phyloP scores from a whole-genome alignment of 2,329 filamentous ascomycete species.

The Graphilbum ipis-grandicollis region DNA sequence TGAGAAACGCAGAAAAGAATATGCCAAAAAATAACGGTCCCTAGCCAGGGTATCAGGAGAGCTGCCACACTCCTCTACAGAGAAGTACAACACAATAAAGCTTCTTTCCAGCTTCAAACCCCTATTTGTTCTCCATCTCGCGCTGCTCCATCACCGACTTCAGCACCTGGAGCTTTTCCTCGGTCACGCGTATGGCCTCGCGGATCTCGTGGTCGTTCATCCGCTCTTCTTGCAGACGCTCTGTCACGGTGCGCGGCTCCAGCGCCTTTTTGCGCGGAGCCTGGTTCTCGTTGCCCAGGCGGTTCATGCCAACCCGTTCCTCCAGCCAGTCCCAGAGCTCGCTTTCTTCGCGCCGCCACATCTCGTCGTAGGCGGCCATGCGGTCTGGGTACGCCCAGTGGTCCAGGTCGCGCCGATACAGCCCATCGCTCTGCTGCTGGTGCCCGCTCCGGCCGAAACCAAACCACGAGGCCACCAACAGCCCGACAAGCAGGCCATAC shows the following conservation, averaged over 20 bases:
- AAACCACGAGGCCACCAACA: conserved; percentile 62
- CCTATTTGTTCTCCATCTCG: not conserved
- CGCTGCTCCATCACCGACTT: conserved; percentile 47
- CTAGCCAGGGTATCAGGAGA: too few species aligned
- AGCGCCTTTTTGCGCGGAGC: conserved; percentile 27
- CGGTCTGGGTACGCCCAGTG: conserved; percentile 40
- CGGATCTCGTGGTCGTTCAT: conserved; percentile 61
- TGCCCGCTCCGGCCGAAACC: conserved; percentile 35
- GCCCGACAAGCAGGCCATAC: conserved; percentile 54
- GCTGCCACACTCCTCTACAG: too few species aligned
- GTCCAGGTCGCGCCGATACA: conserved; percentile 13
- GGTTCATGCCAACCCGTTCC: conserved; percentile 61
- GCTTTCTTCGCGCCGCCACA: conserved; percentile 77
- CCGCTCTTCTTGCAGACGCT: conserved; percentile 36
- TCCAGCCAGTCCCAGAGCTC: conserved; percentile 91
- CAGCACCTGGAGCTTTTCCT: conserved; percentile 64
- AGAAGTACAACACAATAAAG: not conserved
- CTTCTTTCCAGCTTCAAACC: not conserved
- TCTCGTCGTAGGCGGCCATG: conserved; percentile 74
- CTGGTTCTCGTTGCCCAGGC: conserved; percentile 16
- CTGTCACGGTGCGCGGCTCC: conserved; percentile 39
- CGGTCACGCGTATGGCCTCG: conserved; percentile 70
- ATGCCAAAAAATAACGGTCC: not conserved
- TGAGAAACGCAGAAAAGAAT: not conserved
- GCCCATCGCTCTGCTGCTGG: conserved; percentile 18